Percentiles rank a stretch among this genome's conserved stretches.
Evolutionary conservation across 2,329 filamentous ascomycete genomes (phyloP).

Genomic region (Calonectria henricotiae): DNA sequence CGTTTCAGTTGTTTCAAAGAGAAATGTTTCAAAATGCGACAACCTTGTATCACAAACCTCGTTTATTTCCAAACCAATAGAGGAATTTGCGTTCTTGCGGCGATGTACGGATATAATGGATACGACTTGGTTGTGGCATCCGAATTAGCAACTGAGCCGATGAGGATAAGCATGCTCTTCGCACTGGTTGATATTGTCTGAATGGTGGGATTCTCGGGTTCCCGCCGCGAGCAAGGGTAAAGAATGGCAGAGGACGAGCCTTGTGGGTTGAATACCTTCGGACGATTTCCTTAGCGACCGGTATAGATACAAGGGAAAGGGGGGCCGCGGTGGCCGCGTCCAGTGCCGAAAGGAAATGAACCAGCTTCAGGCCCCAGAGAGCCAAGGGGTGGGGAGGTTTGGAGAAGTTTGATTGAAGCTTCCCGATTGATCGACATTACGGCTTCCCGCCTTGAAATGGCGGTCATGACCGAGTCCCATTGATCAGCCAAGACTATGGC

Average conservation of each 20-base stretch:
- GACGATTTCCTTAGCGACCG: constrained; percentile 32
- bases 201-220: background rate
- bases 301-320: constrained; percentile 38
- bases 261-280: constrained; percentile 5
- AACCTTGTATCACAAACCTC: constrained; percentile 15
- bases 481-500: constrained; percentile 31
- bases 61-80: constrained; percentile 19
- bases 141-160: constrained; percentile 3
- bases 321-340: constrained; percentile 24
- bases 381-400: constrained; percentile 40
- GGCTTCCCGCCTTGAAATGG: constrained; percentile 34
- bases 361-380: constrained; percentile 19
- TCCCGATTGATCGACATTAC: constrained; percentile 48
- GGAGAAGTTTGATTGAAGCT: constrained; percentile 43
- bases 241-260: background rate
- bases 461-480: constrained; percentile 33
- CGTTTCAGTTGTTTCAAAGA: constrained; percentile 24
- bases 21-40: constrained; percentile 10
- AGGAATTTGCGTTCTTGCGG: background rate
- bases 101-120: background rate
- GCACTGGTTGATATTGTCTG: background rate
- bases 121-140: background rate
- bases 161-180: constrained; percentile 13
- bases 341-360: constrained; percentile 37
- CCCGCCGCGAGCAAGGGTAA: constrained; percentile 7